phyloP scores from a whole-genome alignment of 192 early-diverging fungal genomes.

The Mortierella hygrophila region DNA sequence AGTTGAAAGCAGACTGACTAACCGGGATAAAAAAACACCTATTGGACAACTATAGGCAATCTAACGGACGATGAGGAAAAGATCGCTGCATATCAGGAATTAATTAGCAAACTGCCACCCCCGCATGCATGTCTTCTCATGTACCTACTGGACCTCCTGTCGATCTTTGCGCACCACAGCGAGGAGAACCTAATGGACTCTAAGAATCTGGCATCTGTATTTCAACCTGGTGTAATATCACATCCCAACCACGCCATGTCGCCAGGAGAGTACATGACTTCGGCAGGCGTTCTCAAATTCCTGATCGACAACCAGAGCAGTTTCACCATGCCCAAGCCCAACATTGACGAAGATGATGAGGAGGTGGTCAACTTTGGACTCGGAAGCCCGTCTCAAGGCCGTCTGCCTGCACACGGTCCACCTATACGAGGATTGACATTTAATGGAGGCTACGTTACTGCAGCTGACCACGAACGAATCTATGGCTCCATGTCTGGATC shows the following conservation, averaged over 20 bases:
- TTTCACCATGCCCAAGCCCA: constrained; percentile 52
- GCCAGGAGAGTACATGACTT: constrained; percentile 82
- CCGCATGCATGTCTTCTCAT: constrained; percentile 77
- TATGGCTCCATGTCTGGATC: constrained; percentile 13
- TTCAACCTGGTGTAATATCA: constrained; percentile 80
- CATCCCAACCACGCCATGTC: constrained; percentile 79
- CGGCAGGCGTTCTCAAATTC: constrained; percentile 81
- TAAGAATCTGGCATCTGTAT: constrained; percentile 80
- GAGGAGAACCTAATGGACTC: constrained; percentile 76
- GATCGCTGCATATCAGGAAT: constrained; percentile 64
- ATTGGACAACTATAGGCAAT: constrained; percentile 41
- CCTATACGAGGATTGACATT: neutral
- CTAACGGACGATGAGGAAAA: constrained; percentile 47
- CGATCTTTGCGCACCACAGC: constrained; percentile 65
- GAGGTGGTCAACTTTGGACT: constrained; percentile 39
- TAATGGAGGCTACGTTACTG: constrained; percentile 41
- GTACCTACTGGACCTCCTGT: constrained; percentile 76
- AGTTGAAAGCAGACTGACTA: neutral
- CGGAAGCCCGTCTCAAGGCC: constrained; percentile 2
- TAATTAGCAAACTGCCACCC: constrained; percentile 69
- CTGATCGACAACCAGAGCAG: constrained; percentile 73
- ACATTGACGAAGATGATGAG: constrained; percentile 50
- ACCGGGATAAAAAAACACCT: neutral
- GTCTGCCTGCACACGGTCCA: neutral
- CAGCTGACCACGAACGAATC: constrained; percentile 37